Evolutionary conservation across 106 monocot species (phyloP).

Genomic region (Cymbidium sinense): DNA sequence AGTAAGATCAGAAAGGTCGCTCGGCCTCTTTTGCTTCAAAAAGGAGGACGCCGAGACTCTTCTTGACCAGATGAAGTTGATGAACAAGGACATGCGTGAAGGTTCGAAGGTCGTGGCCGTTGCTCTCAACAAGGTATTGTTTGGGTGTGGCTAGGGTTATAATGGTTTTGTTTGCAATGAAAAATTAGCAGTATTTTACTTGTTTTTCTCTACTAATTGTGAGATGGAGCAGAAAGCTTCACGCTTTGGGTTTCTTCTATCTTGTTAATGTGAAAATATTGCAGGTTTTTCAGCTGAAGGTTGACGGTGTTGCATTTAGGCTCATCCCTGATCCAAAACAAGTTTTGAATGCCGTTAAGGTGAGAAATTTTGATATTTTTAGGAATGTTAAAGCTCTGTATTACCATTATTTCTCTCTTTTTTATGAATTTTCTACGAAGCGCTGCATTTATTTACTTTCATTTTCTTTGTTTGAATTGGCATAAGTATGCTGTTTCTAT

Average conservation of each 20-base stretch:
- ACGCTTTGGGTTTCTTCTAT: not conserved
- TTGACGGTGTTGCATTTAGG: conserved; percentile 82
- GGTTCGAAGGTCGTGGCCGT: conserved; percentile 79
- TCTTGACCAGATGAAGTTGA: conserved; percentile 59
- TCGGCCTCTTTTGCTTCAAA: conserved; percentile 76
- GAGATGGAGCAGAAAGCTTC: not conserved
- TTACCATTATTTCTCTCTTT: not conserved
- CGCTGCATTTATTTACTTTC: not conserved
- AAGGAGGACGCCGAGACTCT: conserved; percentile 77
- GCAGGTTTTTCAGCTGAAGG: conserved; percentile 89
- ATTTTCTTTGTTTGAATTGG: too few relatives aligned
- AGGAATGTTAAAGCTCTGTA: not conserved
- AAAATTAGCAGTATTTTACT: not conserved
- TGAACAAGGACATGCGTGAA: conserved; percentile 34
- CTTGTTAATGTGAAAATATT: conserved; percentile 3
- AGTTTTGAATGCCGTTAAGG: conserved; percentile 80
- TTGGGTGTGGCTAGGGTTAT: not conserved
- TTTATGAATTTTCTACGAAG: not conserved
- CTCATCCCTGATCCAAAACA: conserved; percentile 80
- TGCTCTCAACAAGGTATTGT: conserved; percentile 67
- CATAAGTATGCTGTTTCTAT: not conserved
- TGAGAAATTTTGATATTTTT: conserved; percentile 15
- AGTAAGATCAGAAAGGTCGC: conserved; percentile 36
- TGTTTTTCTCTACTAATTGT: not conserved
- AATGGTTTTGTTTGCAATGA: not conserved